Evolutionary conservation across 108 stramenopile species (phyloP).

Genomic region (Parietichytrium sp.): DNA sequence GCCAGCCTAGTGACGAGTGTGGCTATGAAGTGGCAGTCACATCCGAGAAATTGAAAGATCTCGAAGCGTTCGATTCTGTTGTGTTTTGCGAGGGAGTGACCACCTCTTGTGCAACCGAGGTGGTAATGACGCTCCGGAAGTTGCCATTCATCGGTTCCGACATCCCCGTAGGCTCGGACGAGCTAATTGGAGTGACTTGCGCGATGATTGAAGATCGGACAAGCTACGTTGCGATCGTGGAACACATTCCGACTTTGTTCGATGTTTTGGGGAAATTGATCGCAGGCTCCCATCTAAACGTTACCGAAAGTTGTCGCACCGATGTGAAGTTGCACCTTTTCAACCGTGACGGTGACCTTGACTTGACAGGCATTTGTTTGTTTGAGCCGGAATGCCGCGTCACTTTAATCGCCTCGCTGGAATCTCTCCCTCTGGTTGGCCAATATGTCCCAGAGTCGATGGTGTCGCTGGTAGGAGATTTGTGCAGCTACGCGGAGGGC

Average conservation of each 20-base stretch:
- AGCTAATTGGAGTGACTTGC: constrained; percentile 14
- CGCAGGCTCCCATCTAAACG: neutral
- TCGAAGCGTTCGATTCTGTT: neutral
- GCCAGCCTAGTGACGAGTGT: neutral
- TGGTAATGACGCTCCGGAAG: neutral
- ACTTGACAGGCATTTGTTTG: neutral
- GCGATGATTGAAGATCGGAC: neutral
- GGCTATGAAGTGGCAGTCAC: neutral
- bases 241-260: constrained; percentile 8
- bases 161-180: neutral
- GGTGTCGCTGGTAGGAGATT: neutral
- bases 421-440: neutral
- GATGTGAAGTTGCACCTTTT: neutral
- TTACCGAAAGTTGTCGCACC: neutral
- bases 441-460: neutral
- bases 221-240: neutral
- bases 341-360: neutral
- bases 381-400: neutral
- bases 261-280: neutral
- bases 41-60: too few species aligned
- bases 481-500: too few species aligned
- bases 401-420: neutral
- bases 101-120: neutral
- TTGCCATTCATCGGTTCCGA: neutral
- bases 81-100: neutral